These are phyloP conservation scores for Gypsophila paniculata DNA, from an alignment of 179 eudicot species.

Conservation along the genomic window DNA sequence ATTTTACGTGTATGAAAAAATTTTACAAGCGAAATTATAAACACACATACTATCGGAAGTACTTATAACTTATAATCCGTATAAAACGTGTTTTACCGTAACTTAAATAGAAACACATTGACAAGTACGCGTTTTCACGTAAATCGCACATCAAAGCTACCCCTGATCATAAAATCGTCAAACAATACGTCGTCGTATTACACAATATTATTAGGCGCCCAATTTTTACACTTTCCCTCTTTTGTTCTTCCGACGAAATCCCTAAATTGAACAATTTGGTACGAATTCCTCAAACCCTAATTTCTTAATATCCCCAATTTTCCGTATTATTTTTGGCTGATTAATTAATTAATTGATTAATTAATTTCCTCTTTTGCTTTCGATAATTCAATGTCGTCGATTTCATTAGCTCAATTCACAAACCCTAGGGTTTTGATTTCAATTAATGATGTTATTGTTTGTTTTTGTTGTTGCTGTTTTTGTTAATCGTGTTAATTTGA, in stretches of 20 bases:
- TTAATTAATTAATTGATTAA: background rate
- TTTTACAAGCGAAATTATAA: no score
- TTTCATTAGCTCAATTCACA: conserved; percentile 12
- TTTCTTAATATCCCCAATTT: conserved; percentile 5
- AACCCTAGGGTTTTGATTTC: conserved; percentile 17
- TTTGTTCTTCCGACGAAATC: background rate
- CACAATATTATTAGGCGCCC: conserved; percentile 2
- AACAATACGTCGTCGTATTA: background rate
- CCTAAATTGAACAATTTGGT: conserved; percentile 5
- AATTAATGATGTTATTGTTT: background rate
- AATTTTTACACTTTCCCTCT: background rate
- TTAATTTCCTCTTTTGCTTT: background rate
- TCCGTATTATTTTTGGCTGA: no score
- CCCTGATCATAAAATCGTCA: background rate
- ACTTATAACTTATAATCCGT: no score
- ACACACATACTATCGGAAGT: no score
- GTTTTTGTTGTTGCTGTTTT: background rate
- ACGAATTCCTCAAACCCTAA: conserved; percentile 21
- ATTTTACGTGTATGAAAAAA: no score
- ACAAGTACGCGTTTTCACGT: background rate
- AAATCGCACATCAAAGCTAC: background rate
- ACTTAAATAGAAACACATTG: no score
- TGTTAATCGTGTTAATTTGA: conserved; percentile 6
- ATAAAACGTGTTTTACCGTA: no score
- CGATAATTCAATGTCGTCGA: background rate